phyloP scores from a whole-genome alignment of 2,329 filamentous ascomycete species.

The Paecilomyces dactylethromorphus region DNA sequence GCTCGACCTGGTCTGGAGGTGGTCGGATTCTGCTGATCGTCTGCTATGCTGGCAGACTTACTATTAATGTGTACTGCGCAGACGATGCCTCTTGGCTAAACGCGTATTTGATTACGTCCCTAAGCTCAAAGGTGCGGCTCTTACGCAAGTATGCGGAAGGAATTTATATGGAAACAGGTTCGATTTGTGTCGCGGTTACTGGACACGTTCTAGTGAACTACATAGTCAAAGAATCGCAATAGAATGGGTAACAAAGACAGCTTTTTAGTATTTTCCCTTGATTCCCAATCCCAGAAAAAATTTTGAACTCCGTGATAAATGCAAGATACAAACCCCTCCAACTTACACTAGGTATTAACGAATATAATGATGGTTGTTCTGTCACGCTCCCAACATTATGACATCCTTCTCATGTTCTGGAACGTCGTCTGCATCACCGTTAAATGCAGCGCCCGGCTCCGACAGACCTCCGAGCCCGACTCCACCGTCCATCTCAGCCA shows the following conservation, averaged over 20 bases:
- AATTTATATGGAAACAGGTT: not conserved
- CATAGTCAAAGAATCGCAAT: not conserved
- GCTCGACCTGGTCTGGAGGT: too few relatives aligned
- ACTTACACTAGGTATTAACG: not conserved
- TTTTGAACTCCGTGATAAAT: not conserved
- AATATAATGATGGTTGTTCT: constrained; percentile 5
- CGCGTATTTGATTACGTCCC: too few relatives aligned
- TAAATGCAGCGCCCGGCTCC: constrained; percentile 7
- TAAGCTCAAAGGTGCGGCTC: too few relatives aligned
- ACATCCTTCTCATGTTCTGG: constrained; percentile 31
- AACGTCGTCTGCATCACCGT: constrained; percentile 13
- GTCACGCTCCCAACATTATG: constrained; percentile 31
- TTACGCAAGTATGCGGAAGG: not conserved
- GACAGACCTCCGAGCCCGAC: constrained; percentile 29
- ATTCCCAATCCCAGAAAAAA: not conserved
- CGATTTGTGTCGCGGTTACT: not conserved
- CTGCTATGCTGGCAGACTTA: not conserved
- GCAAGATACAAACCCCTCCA: not conserved
- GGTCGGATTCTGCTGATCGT: too few relatives aligned
- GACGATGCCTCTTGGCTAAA: not conserved
- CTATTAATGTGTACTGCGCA: not conserved
- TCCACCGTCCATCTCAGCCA: constrained; percentile 83
- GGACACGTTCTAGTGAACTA: not conserved
- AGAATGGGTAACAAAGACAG: not conserved
- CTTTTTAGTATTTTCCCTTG: not conserved